Evolutionary conservation across 768 basidiomycete species (phyloP), one percentile per base, ranked within the genome.

Genomic region (Tulasnella sp.): DNA sequence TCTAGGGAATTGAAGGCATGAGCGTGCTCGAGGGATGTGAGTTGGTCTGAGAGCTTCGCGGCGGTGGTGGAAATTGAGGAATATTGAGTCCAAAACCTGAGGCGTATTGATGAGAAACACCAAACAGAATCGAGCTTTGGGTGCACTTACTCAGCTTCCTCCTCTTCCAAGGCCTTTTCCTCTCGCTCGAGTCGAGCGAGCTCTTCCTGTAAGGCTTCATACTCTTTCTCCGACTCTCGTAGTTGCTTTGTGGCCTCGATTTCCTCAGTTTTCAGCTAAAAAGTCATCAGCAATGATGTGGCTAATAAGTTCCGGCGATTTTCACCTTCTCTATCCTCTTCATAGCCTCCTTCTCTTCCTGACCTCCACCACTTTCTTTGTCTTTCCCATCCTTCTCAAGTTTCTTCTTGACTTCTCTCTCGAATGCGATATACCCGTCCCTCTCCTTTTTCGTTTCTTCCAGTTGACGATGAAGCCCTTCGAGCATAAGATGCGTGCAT

Each of bases 381-480:
- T 96, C 93, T 79, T 86, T 89, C 25, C 25, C 54, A 5, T 75
- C 74, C 31, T 79, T 79, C 54, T 96, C 93, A 79, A 86, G 88
- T 82, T 96, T 92, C 82, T 90, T 93, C 81, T 89, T 87, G 3
- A 93, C 88, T 78, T 96, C 93, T 82, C 91, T 91, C 82, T 97
- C 95, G 81, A 96, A 98, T 0, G 93, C 93, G 78, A 94, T 90
- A 82, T 97, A 97, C 0, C 94, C 94, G 79, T 97, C 96, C 77
- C 95, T 85, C 81, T 97, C 95, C 81, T 91, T 92, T 84, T 91
- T 93, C 2, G 92, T 91, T 84, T 97, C 95, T 76, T 97, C 94
- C 19, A 97, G 86, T 81, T 94, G 91, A 67, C 87, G 87, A 79
- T 92, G 90, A 39, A 99, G 87, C 34, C 89, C 89, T 1, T 85